Evolutionary conservation across 768 basidiomycete genomes (phyloP), one percentile per base, ranked within the genome.

Genomic region (Trametes gibbosa): DNA sequence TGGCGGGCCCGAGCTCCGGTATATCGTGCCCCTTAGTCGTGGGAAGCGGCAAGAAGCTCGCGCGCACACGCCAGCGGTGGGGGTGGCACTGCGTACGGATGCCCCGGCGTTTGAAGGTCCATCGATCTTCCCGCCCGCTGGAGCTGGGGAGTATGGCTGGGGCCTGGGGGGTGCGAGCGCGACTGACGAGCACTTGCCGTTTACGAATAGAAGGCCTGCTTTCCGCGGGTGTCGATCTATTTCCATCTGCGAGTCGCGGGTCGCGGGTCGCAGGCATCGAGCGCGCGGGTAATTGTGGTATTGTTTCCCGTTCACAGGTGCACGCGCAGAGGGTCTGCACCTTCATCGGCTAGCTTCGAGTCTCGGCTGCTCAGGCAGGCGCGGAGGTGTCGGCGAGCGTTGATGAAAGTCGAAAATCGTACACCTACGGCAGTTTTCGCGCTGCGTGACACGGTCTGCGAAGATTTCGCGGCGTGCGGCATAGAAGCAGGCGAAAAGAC

Each of bases 71-170:
- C 29, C 29, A 32, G 29, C 29, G 10, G 29, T 10, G 29, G 29
- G 29, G 29, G 42, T 23, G 46, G 27, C 27, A n/a, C 27, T 32
- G 46, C 46, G 16, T 7, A 3, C 27, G 8, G 23, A 16, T 17
- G 37, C 37, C 13, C 37, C 7, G 37, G 37, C 37, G 17, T 17
- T 14, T 14, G 13, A 13, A 14, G 13, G 7, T 13, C 37, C 37
- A 56, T 56, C 55, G 55, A 56, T 56, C 37, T 56, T 56, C 55
- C 46, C 55, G 55, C 35, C 55, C 41, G 32, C 34, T 16, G 14
- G 43, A 9, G 40, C 42, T 5, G 19, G 5, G 37, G 10, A 5
- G 29, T 32, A 4, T 4, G 29, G 41, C 17, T n/a, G 41, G n/a
- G 41, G 17, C 16, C 41, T 6, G 25, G 12, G 14, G 46, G 16